Evolutionary conservation across 176 grass and related monocot genomes (phyloP).

Genomic region (Raddia guianensis): DNA sequence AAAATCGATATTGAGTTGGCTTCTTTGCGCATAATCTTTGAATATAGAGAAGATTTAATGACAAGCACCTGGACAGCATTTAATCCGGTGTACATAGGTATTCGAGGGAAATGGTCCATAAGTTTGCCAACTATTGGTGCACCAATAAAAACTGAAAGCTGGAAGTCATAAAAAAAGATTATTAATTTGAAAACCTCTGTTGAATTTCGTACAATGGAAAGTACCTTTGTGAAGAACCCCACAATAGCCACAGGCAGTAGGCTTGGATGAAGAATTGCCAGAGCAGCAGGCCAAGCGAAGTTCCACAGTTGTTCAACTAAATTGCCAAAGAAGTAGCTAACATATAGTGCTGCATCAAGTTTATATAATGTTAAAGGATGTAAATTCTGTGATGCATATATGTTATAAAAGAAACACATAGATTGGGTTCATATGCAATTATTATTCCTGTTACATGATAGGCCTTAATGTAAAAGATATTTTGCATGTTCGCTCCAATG

Average conservation of each 20-base stretch:
- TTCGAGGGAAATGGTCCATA: slow-evolving; percentile 92
- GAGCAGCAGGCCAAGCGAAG: slow-evolving; percentile 85
- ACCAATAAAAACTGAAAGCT: slow-evolving; percentile 84
- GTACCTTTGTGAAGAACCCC: slow-evolving; percentile 94
- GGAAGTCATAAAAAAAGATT: slow-evolving; percentile 44
- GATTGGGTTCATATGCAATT: neutral
- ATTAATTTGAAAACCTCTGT: slow-evolving; percentile 3
- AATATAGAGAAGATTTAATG: slow-evolving; percentile 30
- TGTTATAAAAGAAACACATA: slow-evolving; percentile 6
- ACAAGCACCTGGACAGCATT: slow-evolving; percentile 82
- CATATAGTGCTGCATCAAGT: slow-evolving; percentile 76
- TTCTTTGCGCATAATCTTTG: slow-evolving; percentile 10
- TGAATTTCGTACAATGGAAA: neutral
- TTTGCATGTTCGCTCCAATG: neutral
- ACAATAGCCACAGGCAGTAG: slow-evolving; percentile 92
- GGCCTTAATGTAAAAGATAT: neutral
- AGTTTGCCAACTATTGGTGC: slow-evolving; percentile 89
- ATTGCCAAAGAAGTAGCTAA: slow-evolving; percentile 87
- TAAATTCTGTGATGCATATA: slow-evolving; percentile 14
- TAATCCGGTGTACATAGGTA: slow-evolving; percentile 79
- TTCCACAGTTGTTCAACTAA: slow-evolving; percentile 96
- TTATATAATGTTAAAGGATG: slow-evolving; percentile 41
- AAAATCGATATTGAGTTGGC: neutral
- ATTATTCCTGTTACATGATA: neutral
- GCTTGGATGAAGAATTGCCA: slow-evolving; percentile 87